Evolutionary conservation across 2,329 filamentous ascomycete genomes (phyloP), one percentile per base, ranked within the genome.

Genomic region (Colletotrichum destructivum): DNA sequence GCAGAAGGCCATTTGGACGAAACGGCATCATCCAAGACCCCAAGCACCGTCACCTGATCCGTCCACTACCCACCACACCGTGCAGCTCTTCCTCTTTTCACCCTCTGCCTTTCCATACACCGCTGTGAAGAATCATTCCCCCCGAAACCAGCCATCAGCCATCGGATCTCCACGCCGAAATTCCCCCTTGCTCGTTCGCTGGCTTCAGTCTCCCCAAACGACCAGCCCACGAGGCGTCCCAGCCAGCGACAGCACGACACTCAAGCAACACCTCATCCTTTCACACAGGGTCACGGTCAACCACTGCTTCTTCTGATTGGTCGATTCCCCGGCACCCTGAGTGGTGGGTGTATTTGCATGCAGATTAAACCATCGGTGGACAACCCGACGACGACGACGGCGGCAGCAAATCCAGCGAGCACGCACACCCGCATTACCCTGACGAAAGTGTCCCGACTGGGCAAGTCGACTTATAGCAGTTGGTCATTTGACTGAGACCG

Each of bases 101-200:
- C 23, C 49, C 61, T 40, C 21, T 54, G 8, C 23, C 18, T 63
- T 54, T 54, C 52, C 65, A 71, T 71, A 63, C 69, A 71, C 69
- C 65, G 69, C 46, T 63, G 69, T 52, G 56, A 57, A 21, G 18
- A 16, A 46, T 26, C 12, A 38, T 4, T 35, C 9, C 40, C 65
- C 21, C 60, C 69, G 65, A 42, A 63, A 60, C 42, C 65, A 69
- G 51, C 46, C 69, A 71, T 65, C 52, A 62, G 63, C 59, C 59
- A 69, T 71, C 65, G 59, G 65, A 71, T 69, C 59, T 71, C 52
- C 69, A 69, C 69, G 69, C 69, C 69, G 59, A 69, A 64, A 23
- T 63, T 40, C 69, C 52, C 31, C 26, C 47, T 60, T 40, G 51
- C 64, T 42, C 38, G 69, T 46, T 44, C 52, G 18, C 59, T 47